A percentile compares a stretch with the other conserved stretches of the same genome.
Conservation (phyloP, 345 rosid species). For the Streptanthus diversifolius region DNA sequence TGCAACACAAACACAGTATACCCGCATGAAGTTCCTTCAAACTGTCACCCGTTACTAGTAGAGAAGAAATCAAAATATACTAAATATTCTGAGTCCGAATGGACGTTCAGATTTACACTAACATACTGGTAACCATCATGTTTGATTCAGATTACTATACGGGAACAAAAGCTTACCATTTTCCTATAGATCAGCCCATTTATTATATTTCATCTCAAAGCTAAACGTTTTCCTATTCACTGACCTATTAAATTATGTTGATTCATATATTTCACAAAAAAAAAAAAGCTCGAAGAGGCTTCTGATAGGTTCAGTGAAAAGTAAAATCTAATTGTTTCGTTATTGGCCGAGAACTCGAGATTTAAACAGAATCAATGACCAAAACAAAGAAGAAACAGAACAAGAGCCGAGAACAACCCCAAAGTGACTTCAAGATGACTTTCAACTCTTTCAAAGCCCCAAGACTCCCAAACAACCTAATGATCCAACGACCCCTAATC, state of each 20-base stretch:
- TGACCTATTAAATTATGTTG: neutral
- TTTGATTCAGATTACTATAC: neutral
- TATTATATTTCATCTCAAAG: neutral
- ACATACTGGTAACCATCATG: neutral
- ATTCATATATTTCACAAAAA: neutral
- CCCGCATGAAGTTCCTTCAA: neutral
- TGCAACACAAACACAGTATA: constrained; percentile 29
- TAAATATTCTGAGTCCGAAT: neutral
- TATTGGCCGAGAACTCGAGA: neutral
- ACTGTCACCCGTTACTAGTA: neutral
- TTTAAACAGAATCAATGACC: neutral
- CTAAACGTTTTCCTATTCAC: neutral
- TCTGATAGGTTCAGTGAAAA: neutral
- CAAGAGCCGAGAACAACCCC: neutral
- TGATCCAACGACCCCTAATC: neutral
- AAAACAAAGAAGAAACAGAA: neutral
- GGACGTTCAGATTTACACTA: neutral
- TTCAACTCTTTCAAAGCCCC: neutral
- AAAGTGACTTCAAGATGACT: neutral
- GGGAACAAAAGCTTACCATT: neutral
- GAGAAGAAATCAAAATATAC: neutral
- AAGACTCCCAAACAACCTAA: neutral
- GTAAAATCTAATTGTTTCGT: neutral
- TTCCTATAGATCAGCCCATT: neutral
- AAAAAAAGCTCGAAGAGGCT: neutral